Percentiles rank a stretch among this genome's conserved stretches.
These are phyloP conservation scores for Tuber aestivum DNA, from an alignment of 495 filamentous ascomycete genomes.

Conservation along the genomic window DNA sequence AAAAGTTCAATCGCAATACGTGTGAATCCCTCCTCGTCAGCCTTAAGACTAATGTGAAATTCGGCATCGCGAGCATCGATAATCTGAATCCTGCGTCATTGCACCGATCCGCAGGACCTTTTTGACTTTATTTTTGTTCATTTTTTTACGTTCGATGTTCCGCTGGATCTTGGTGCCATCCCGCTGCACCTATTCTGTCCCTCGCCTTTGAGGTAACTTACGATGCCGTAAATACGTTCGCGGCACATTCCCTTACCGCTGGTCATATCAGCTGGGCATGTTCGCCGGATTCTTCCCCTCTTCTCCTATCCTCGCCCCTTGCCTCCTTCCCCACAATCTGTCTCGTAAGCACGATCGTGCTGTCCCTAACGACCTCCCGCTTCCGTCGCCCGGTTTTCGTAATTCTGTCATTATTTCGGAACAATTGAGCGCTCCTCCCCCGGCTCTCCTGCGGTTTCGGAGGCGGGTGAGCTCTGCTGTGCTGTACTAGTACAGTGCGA, in stretches of 20 bases:
- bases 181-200: background rate
- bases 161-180: background rate
- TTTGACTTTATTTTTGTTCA: background rate
- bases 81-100: conserved; percentile 3
- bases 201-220: background rate
- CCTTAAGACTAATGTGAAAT: background rate
- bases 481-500: background rate
- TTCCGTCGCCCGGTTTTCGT: background rate
- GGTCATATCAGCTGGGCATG: background rate
- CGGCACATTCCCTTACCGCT: background rate
- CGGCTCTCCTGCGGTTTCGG: background rate
- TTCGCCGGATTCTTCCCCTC: background rate
- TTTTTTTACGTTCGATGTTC: background rate
- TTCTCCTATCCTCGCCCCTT: background rate
- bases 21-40: background rate
- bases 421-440: background rate
- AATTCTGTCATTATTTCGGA: background rate
- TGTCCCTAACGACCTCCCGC: background rate
- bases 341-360: background rate
- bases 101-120: background rate
- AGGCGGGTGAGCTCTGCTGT: background rate
- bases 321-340: background rate
- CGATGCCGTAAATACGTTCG: background rate
- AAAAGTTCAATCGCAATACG: background rate
- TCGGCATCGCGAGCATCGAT: conserved; percentile 2